phyloP scores from a whole-genome alignment of 2,329 filamentous ascomycete species.

The Curvularia spicifera region DNA sequence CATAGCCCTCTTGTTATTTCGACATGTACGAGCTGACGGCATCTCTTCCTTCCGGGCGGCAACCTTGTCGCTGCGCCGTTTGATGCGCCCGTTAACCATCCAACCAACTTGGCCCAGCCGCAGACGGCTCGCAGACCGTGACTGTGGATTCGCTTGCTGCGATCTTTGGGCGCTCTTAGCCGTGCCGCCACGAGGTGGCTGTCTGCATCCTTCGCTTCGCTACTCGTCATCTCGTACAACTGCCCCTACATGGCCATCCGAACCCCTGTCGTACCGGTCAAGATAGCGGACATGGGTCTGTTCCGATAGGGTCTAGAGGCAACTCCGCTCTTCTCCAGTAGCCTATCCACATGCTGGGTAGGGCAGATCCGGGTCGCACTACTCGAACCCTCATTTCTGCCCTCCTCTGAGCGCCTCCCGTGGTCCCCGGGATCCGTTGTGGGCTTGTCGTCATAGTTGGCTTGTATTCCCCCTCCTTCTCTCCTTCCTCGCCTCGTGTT shows the following conservation, averaged over 20 bases:
- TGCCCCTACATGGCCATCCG: slow-evolving; percentile 2
- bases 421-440: slow-evolving; percentile 21
- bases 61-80: slow-evolving; percentile 29
- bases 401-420: slow-evolving; percentile 11
- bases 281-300: slow-evolving; percentile 6
- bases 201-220: slow-evolving; percentile 7
- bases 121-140: slow-evolving; percentile 13
- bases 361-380: slow-evolving; percentile 25
- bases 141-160: slow-evolving; percentile 20
- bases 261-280: slow-evolving; percentile 14
- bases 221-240: slow-evolving; percentile 7
- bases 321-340: slow-evolving; percentile 23
- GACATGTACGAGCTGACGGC: slow-evolving; percentile 27
- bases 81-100: slow-evolving; percentile 30
- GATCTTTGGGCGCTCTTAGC: slow-evolving; percentile 9
- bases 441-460: slow-evolving; percentile 5
- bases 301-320: slow-evolving; percentile 12
- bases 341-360: slow-evolving; percentile 19
- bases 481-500: slow-evolving; percentile 8
- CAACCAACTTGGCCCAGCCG: slow-evolving; percentile 19
- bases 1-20: background rate
- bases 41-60: slow-evolving; percentile 22
- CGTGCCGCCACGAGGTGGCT: slow-evolving; percentile 18
- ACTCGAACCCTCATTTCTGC: slow-evolving; percentile 24
- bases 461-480: background rate